Percentiles rank a stretch among this genome's conserved stretches.
Conservation (phyloP, 345 rosid genomes). For the Rhodamnia argentea region DNA sequence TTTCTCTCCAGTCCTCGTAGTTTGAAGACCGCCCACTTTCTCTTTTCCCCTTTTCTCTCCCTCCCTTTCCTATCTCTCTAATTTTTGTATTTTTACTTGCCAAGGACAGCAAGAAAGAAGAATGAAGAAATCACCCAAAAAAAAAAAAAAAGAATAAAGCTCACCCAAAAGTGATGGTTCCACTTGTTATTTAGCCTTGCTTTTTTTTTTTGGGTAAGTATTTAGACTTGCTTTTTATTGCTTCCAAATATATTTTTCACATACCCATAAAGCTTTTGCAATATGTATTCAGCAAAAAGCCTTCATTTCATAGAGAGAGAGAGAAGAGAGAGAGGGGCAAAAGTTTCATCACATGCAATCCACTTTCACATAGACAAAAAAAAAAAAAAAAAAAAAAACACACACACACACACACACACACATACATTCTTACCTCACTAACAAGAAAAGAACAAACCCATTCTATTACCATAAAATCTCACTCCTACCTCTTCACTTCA, state of each 20-base stretch:
- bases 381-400: slow-evolving; percentile 2
- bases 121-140: neutral
- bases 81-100: neutral
- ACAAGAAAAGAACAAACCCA: slow-evolving; percentile 59
- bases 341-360: slow-evolving; percentile 52
- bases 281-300: neutral
- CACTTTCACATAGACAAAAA: slow-evolving; percentile 30
- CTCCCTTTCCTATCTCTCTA: neutral
- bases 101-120: neutral
- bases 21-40: slow-evolving; percentile 9
- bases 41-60: slow-evolving; percentile 5
- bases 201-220: neutral
- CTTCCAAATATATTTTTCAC: slow-evolving; percentile 1
- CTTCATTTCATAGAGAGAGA: neutral
- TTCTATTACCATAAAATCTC: slow-evolving; percentile 2
- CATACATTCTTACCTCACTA: slow-evolving; percentile 26
- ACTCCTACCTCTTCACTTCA: neutral
- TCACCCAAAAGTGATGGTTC: slow-evolving; percentile 31
- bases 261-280: slow-evolving; percentile 21
- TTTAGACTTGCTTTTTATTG: neutral
- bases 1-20: slow-evolving; percentile 15
- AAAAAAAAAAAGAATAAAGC: neutral
- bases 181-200: slow-evolving; percentile 5
- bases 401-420: neutral
- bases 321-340: neutral